Percentiles rank a stretch among this genome's conserved stretches.
Evolutionary conservation across 2,329 filamentous ascomycete genomes (phyloP).

Genomic region (Fusarium austroafricanum): DNA sequence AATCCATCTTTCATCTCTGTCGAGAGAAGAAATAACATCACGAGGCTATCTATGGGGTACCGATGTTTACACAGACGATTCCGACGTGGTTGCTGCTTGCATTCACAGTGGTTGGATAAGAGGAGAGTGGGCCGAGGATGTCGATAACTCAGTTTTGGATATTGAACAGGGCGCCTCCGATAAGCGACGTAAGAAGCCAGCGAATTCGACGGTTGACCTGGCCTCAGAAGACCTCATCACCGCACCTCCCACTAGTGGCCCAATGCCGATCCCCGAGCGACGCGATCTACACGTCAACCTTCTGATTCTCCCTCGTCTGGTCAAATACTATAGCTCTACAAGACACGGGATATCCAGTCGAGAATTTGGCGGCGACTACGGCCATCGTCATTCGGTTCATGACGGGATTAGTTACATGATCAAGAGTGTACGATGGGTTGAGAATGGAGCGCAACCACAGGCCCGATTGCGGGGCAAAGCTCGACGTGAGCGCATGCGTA

Average conservation of each 20-base stretch:
- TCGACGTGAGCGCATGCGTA: slow-evolving; percentile 67
- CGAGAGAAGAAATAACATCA: slow-evolving; percentile 85
- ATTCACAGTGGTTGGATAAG: slow-evolving; percentile 94
- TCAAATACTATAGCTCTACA: slow-evolving; percentile 79
- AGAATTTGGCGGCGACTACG: slow-evolving; percentile 73
- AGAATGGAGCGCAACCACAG: slow-evolving; percentile 74
- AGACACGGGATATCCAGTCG: slow-evolving; percentile 86
- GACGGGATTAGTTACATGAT: slow-evolving; percentile 93
- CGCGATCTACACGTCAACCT: slow-evolving; percentile 90
- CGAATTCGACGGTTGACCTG: slow-evolving; percentile 48
- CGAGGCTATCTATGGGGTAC: slow-evolving; percentile 90
- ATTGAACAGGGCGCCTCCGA: slow-evolving; percentile 55
- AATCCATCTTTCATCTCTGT: slow-evolving; percentile 75
- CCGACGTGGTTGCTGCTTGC: slow-evolving; percentile 89
- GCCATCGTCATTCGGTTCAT: slow-evolving; percentile 65
- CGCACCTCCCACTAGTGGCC: slow-evolving; percentile 68
- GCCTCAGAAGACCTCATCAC: slow-evolving; percentile 59
- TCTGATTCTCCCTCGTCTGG: slow-evolving; percentile 81
- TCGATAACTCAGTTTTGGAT: slow-evolving; percentile 76
- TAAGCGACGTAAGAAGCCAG: slow-evolving; percentile 51
- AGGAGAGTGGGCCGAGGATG: slow-evolving; percentile 85
- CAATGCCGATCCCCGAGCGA: slow-evolving; percentile 71
- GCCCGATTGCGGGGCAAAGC: slow-evolving; percentile 67
- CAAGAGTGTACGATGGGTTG: slow-evolving; percentile 83
- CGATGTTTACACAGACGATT: slow-evolving; percentile 95